A percentile compares a stretch with the other conserved stretches of the same genome.
Evolutionary conservation across 2,329 filamentous ascomycete genomes (phyloP).

Genomic region (Alternaria sp.): DNA sequence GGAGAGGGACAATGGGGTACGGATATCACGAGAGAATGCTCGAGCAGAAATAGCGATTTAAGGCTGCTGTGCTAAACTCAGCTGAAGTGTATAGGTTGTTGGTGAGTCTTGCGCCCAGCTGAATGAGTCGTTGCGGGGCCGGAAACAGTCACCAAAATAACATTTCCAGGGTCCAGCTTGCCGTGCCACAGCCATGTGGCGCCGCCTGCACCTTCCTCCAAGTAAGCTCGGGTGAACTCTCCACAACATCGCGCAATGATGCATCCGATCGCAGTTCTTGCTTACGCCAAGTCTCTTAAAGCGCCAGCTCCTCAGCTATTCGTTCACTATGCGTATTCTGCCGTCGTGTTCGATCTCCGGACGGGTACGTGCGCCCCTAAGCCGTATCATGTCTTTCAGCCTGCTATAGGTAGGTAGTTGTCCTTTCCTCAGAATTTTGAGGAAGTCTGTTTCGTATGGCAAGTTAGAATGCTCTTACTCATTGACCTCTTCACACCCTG

Average conservation of each 20-base stretch:
- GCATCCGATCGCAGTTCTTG: not conserved
- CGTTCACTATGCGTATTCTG: no score
- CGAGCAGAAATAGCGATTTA: conserved; percentile 4
- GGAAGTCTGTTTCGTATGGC: no score
- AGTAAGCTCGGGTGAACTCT: not conserved
- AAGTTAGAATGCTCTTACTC: no score
- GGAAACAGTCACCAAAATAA: conserved; percentile 19
- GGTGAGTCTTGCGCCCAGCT: conserved; percentile 22
- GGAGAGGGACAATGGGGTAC: not conserved
- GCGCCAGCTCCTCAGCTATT: no score
- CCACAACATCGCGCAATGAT: not conserved
- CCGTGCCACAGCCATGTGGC: conserved; percentile 19
- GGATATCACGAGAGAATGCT: not conserved
- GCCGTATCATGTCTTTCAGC: no score
- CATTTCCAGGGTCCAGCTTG: conserved; percentile 18
- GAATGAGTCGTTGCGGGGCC: conserved; percentile 31
- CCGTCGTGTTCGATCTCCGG: no score
- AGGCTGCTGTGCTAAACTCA: conserved; percentile 10
- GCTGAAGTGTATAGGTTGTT: conserved; percentile 15
- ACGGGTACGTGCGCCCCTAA: no score
- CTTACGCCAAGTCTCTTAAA: not conserved
- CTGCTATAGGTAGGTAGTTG: no score
- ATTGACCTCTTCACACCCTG: no score
- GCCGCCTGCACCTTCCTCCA: not conserved
- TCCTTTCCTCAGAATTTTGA: no score